phyloP scores from a whole-genome alignment of 2,329 filamentous ascomycete genomes.

The Arthrobotrys sphaeroides region DNA sequence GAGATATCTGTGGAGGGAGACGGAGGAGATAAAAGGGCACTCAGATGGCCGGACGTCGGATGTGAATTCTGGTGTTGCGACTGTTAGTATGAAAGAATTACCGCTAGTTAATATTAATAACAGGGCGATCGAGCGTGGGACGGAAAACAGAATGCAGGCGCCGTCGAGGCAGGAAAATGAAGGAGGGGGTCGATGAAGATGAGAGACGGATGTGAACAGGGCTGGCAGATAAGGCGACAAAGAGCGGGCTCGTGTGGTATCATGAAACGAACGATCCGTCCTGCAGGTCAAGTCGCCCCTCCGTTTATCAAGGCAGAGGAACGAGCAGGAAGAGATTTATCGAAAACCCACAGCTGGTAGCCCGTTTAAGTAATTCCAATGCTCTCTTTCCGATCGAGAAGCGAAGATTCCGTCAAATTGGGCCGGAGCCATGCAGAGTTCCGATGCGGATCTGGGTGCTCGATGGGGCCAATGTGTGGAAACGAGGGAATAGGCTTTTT shows the following conservation, averaged over 20 bases:
- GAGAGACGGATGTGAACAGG: conserved; percentile 8
- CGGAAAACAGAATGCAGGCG: conserved; percentile 10
- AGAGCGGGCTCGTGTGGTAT: conserved; percentile 8
- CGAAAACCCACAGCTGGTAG: neutral
- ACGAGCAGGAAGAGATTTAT: conserved; percentile 3
- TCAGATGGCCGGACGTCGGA: neutral
- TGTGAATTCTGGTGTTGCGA: neutral
- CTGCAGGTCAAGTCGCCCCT: conserved; percentile 27
- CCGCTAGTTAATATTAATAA: neutral
- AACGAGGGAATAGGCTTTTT: conserved; percentile 19
- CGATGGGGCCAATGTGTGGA: conserved; percentile 1
- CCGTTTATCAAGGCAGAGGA: conserved; percentile 25
- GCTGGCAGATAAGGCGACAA: neutral
- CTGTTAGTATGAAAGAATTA: neutral
- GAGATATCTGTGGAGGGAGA: neutral
- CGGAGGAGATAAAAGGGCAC: conserved; percentile 37
- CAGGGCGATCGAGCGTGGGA: conserved; percentile 29
- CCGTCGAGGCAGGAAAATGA: neutral
- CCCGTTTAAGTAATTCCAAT: no score
- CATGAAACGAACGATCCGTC: conserved; percentile 38
- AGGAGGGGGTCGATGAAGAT: conserved; percentile 25
- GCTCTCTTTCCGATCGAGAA: neutral
- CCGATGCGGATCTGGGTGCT: conserved; percentile 26
- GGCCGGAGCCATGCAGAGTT: conserved; percentile 9
- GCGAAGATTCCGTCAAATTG: conserved; percentile 17